Evolutionary conservation across 371 early-diverging fungal species (phyloP).

Genomic region (Mortierella sp.): DNA sequence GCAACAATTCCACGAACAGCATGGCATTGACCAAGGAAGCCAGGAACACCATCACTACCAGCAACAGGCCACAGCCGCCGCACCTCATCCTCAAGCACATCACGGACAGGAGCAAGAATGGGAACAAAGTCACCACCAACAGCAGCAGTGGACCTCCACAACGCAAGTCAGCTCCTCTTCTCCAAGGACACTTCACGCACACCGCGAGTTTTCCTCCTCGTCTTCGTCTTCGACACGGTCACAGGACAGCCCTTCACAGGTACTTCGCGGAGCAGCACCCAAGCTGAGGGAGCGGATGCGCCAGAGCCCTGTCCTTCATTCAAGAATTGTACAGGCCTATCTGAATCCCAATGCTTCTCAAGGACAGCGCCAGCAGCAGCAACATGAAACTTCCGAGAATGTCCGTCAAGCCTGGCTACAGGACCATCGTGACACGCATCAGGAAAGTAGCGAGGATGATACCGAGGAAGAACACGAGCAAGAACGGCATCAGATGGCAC

Average conservation of each 20-base stretch:
- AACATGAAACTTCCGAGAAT: constrained; percentile 21
- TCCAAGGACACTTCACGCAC: constrained; percentile 19
- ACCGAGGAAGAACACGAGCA: constrained; percentile 18
- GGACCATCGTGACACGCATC: constrained; percentile 41
- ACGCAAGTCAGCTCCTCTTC: not conserved
- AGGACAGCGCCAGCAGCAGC: constrained; percentile 21
- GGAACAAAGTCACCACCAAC: constrained; percentile 2
- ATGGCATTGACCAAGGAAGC: not conserved
- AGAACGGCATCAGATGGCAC: not conserved
- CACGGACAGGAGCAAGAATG: not conserved
- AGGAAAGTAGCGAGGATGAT: constrained; percentile 50
- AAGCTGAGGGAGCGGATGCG: constrained; percentile 55
- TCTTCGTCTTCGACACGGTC: constrained; percentile 13
- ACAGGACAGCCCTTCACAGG: constrained; percentile 19
- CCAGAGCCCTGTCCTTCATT: constrained; percentile 43
- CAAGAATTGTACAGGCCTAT: constrained; percentile 52
- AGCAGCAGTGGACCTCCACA: constrained; percentile 6
- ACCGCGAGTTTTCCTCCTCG: constrained; percentile 20
- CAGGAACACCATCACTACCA: constrained; percentile 15
- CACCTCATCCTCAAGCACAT: not conserved
- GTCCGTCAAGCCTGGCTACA: constrained; percentile 50
- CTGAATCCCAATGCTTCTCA: constrained; percentile 36
- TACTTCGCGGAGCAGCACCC: constrained; percentile 24
- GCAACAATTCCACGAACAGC: constrained; percentile 1
- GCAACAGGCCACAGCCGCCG: not conserved